Percentiles rank a stretch among this genome's conserved stretches.
Evolutionary conservation across 495 filamentous ascomycete genomes (phyloP).

Genomic region (Hypoxylon perforatum): DNA sequence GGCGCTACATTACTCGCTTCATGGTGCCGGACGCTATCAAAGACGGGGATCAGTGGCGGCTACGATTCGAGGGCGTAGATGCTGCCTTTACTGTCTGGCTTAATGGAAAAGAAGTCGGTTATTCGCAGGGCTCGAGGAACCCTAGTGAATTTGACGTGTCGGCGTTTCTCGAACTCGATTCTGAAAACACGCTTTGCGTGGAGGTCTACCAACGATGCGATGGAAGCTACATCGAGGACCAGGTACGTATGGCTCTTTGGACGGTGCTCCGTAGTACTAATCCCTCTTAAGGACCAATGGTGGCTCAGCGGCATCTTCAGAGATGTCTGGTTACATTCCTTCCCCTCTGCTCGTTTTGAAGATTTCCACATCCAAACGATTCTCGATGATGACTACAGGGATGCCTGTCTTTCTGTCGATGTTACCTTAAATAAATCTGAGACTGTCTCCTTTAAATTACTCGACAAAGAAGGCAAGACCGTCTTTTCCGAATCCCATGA

Average conservation of each 20-base stretch:
- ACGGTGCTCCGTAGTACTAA: neutral
- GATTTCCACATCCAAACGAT: slow-evolving; percentile 68
- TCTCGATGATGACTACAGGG: slow-evolving; percentile 65
- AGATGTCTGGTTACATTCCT: slow-evolving; percentile 73
- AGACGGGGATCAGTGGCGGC: slow-evolving; percentile 54
- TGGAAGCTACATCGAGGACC: slow-evolving; percentile 76
- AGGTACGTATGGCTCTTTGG: slow-evolving; percentile 44
- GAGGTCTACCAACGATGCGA: slow-evolving; percentile 76
- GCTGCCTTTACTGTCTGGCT: slow-evolving; percentile 75
- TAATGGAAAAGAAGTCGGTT: slow-evolving; percentile 72
- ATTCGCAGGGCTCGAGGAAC: slow-evolving; percentile 75
- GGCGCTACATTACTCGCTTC: slow-evolving; percentile 69
- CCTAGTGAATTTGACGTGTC: slow-evolving; percentile 76
- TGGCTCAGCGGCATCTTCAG: slow-evolving; percentile 75
- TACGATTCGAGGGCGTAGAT: slow-evolving; percentile 78
- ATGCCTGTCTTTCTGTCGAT: slow-evolving; percentile 65
- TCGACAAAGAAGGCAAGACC: slow-evolving; percentile 45
- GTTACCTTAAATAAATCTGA: slow-evolving; percentile 51
- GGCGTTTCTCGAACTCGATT: slow-evolving; percentile 52
- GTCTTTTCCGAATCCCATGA: slow-evolving; percentile 31
- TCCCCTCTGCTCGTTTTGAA: slow-evolving; percentile 66
- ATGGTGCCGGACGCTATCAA: slow-evolving; percentile 49
- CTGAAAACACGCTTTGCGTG: slow-evolving; percentile 66
- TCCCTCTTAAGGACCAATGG: slow-evolving; percentile 58
- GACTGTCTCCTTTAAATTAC: slow-evolving; percentile 46